Conservation (phyloP, 2,329 filamentous ascomycete species). For the Thelonectria rubi region DNA sequence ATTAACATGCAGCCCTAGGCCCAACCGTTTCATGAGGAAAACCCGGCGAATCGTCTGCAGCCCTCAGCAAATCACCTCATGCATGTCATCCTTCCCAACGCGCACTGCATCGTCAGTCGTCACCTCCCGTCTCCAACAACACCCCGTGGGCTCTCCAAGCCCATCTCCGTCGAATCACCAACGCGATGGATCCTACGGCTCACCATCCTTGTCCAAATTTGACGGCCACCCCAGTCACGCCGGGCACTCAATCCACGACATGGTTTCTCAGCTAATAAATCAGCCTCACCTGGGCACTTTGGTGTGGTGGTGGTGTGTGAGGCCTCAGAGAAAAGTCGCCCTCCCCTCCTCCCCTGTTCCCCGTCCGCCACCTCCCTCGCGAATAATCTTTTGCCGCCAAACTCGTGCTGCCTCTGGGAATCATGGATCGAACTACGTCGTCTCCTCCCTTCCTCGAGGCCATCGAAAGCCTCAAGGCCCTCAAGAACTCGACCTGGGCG, state of each 20-base stretch:
- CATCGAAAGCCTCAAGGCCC: conserved; percentile 25
- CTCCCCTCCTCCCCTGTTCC: neutral
- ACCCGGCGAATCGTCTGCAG: neutral
- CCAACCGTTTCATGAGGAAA: neutral
- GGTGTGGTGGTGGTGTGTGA: conserved; percentile 2
- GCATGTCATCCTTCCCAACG: neutral
- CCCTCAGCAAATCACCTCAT: neutral
- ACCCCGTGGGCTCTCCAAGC: neutral
- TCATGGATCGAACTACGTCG: conserved; percentile 12
- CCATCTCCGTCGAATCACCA: conserved; percentile 11
- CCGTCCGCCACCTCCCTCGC: neutral
- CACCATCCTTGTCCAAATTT: conserved; percentile 20
- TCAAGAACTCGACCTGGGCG: conserved; percentile 17
- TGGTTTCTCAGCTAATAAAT: conserved; percentile 19
- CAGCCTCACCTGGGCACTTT: conserved; percentile 2
- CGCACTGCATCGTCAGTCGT: neutral
- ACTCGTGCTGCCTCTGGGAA: neutral
- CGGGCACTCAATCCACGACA: conserved; percentile 19
- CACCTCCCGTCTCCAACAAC: neutral
- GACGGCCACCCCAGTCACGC: conserved; percentile 12
- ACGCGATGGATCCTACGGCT: conserved; percentile 22
- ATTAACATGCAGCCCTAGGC: neutral
- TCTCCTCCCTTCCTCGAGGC: conserved; percentile 25
- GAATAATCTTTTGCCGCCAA: neutral
- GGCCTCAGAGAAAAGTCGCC: conserved; percentile 9